Conservation (phyloP, 495 filamentous ascomycete genomes). For the Penicillium malachiteum region DNA sequence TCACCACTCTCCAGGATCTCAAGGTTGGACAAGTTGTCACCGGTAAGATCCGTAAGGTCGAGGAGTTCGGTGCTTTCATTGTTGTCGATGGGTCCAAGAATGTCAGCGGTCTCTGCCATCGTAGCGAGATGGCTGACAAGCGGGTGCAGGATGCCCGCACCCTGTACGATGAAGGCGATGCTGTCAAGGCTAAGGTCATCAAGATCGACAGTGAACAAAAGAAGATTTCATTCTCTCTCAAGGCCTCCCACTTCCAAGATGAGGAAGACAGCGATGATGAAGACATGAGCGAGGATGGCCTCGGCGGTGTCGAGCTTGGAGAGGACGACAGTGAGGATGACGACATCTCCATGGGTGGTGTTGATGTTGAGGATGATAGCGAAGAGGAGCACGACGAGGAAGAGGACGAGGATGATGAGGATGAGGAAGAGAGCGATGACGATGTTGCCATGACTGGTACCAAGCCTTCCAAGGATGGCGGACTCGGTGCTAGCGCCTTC, state of each 20-base stretch:
- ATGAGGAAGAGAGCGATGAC: slow-evolving; percentile 42
- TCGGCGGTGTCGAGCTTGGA: slow-evolving; percentile 46
- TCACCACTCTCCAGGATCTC: slow-evolving; percentile 67
- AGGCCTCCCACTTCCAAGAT: slow-evolving; percentile 83
- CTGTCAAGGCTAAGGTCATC: slow-evolving; percentile 84
- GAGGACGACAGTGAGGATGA: slow-evolving; percentile 46
- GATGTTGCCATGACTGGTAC: slow-evolving; percentile 33
- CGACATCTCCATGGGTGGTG: slow-evolving; percentile 44
- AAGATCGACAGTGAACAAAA: slow-evolving; percentile 70
- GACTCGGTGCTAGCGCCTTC: slow-evolving; percentile 77
- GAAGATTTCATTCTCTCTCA: slow-evolving; percentile 84
- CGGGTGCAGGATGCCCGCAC: slow-evolving; percentile 74
- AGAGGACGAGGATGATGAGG: slow-evolving; percentile 42
- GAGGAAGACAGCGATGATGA: slow-evolving; percentile 57
- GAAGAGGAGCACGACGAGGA: slow-evolving; percentile 28
- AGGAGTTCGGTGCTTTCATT: slow-evolving; percentile 93
- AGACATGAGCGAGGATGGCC: slow-evolving; percentile 44
- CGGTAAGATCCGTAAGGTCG: slow-evolving; percentile 87
- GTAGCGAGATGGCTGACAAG: slow-evolving; percentile 83
- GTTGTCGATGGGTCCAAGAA: slow-evolving; percentile 80
- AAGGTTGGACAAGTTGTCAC: slow-evolving; percentile 77
- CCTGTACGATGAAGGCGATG: slow-evolving; percentile 83
- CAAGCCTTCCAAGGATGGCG: slow-evolving; percentile 35
- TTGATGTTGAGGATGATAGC: slow-evolving; percentile 46
- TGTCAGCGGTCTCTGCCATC: slow-evolving; percentile 89